Percentiles rank a stretch among this genome's conserved stretches.
Conservation (phyloP, 495 filamentous ascomycete genomes). For the Penicillium macrosclerotiorum region DNA sequence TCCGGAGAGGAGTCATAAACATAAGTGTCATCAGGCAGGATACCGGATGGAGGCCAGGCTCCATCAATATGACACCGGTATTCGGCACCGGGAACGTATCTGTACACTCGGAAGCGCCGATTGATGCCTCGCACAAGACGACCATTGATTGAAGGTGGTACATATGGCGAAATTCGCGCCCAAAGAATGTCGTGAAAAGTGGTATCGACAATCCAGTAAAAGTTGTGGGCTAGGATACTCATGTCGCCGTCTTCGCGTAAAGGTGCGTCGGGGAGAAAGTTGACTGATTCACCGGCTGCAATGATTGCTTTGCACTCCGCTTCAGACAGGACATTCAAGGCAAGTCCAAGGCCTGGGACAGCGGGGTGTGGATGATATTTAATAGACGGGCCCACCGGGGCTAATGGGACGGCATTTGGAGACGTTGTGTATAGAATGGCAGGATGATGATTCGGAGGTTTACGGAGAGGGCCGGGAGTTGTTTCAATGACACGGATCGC, state of each 20-base stretch:
- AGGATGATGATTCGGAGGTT: constrained; percentile 40
- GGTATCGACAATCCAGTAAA: constrained; percentile 41
- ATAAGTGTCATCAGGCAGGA: constrained; percentile 33
- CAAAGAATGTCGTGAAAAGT: constrained; percentile 41
- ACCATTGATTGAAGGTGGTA: constrained; percentile 31
- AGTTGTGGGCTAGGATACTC: constrained; percentile 43
- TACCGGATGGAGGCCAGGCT: constrained; percentile 40
- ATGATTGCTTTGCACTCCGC: constrained; percentile 37
- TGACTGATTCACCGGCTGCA: constrained; percentile 38
- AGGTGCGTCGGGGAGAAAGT: constrained; percentile 36
- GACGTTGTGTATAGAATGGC: constrained; percentile 37
- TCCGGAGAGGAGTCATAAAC: constrained; percentile 38
- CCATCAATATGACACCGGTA: constrained; percentile 42
- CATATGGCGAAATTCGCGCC: constrained; percentile 31
- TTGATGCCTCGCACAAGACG: constrained; percentile 35
- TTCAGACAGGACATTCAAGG: constrained; percentile 30
- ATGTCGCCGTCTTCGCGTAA: constrained; percentile 38
- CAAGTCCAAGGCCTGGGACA: constrained; percentile 37
- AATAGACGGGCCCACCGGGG: constrained; percentile 21
- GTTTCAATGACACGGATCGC: constrained; percentile 34
- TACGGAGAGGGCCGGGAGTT: constrained; percentile 34
- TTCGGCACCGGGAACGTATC: constrained; percentile 40
- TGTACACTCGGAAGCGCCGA: constrained; percentile 39
- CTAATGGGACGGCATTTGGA: constrained; percentile 32
- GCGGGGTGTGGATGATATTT: constrained; percentile 39